A percentile compares a stretch with the other conserved stretches of the same genome.
These are phyloP conservation scores for Lasiosphaeris hirsuta DNA, from an alignment of 495 filamentous ascomycete genomes.

Conservation along the genomic window DNA sequence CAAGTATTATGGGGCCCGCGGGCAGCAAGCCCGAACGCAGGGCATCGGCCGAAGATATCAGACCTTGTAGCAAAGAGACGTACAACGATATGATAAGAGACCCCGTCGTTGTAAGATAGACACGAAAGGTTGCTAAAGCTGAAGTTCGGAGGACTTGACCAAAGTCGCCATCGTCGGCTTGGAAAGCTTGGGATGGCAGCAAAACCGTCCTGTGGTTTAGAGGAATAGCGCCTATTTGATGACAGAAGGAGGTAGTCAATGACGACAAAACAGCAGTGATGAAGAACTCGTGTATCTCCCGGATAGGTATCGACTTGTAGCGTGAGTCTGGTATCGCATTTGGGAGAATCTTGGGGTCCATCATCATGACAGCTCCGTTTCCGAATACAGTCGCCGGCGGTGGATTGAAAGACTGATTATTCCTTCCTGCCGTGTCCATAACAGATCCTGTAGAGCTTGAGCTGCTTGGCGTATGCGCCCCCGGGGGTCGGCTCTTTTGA, in stretches of 20 bases:
- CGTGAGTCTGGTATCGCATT: slow-evolving; percentile 18
- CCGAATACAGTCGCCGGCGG: slow-evolving; percentile 4
- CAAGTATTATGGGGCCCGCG: slow-evolving; percentile 37
- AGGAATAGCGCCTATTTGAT: slow-evolving; percentile 37
- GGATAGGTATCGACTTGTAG: slow-evolving; percentile 26
- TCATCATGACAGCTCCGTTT: slow-evolving; percentile 3
- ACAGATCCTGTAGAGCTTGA: slow-evolving; percentile 47
- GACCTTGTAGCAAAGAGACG: slow-evolving; percentile 36
- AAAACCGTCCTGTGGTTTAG: slow-evolving; percentile 42
- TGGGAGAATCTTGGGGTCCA: slow-evolving; percentile 31
- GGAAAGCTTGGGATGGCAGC: slow-evolving; percentile 27
- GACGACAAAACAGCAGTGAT: slow-evolving; percentile 43
- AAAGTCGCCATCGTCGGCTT: slow-evolving; percentile 23
- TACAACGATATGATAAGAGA: slow-evolving; percentile 43
- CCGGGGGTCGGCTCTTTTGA: slow-evolving; percentile 36
- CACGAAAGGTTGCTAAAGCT: slow-evolving; percentile 44
- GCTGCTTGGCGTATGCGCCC: slow-evolving; percentile 44
- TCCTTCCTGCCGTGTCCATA: slow-evolving; percentile 37
- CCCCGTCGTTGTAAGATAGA: slow-evolving; percentile 48
- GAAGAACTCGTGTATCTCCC: slow-evolving; percentile 43
- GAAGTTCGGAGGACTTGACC: slow-evolving; percentile 21
- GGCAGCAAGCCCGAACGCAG: slow-evolving; percentile 32
- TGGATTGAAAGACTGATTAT: slow-evolving; percentile 27
- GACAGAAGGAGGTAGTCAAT: slow-evolving; percentile 42
- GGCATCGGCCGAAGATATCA: slow-evolving; percentile 38